phyloP scores from a whole-genome alignment of 2,329 filamentous ascomycete genomes.

The Ophiocordyceps robertsii region DNA sequence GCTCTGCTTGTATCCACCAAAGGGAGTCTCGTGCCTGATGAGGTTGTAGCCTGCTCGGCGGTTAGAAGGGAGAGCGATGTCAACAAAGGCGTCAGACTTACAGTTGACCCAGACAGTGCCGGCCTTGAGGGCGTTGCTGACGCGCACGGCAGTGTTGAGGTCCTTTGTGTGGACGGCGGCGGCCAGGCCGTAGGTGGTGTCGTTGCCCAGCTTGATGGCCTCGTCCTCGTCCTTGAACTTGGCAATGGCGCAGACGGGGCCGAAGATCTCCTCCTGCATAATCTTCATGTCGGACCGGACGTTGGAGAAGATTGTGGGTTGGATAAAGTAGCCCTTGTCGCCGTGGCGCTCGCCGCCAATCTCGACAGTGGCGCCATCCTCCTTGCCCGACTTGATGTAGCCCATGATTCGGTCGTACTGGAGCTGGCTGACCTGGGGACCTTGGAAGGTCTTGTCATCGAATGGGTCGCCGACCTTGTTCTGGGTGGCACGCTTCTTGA shows the following conservation, averaged over 20 bases:
- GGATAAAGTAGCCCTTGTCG: conserved; percentile 74
- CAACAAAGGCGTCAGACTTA: conserved; percentile 3
- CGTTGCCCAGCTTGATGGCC: conserved; percentile 61
- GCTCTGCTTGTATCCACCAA: conserved; percentile 66
- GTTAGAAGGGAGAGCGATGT: neutral
- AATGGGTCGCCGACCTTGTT: conserved; percentile 82
- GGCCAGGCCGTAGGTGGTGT: conserved; percentile 68
- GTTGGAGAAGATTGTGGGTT: conserved; percentile 82
- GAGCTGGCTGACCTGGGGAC: conserved; percentile 71
- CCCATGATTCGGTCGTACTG: conserved; percentile 85
- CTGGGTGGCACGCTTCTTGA: conserved; percentile 61
- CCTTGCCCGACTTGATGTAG: conserved; percentile 56
- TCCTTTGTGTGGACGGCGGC: conserved; percentile 72
- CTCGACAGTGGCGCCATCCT: conserved; percentile 48
- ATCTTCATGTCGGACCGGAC: conserved; percentile 80
- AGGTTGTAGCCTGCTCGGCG: conserved; percentile 43
- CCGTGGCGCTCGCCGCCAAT: conserved; percentile 43
- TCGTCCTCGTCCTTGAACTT: conserved; percentile 81
- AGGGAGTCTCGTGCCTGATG: conserved; percentile 50
- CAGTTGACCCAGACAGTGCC: conserved; percentile 49
- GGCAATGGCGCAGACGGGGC: conserved; percentile 70
- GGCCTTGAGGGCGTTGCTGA: conserved; percentile 61
- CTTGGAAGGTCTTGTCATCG: conserved; percentile 68
- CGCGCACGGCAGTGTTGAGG: conserved; percentile 69
- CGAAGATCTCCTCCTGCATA: conserved; percentile 85